Evolutionary conservation across 2,329 filamentous ascomycete genomes (phyloP).

Genomic region (Amphichorda felina): DNA sequence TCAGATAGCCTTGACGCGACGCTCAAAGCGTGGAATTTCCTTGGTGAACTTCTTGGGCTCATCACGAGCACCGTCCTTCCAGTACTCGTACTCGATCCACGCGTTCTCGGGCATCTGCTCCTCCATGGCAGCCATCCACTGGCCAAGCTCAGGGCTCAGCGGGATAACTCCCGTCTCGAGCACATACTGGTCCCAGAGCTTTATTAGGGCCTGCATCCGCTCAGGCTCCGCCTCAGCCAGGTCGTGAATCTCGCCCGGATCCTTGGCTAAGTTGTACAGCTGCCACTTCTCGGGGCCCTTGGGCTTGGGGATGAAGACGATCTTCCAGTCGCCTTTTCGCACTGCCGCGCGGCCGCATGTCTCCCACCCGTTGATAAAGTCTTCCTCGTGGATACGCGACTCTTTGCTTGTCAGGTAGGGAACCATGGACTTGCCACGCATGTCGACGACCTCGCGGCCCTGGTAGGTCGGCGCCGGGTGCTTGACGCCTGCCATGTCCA

Average conservation of each 20-base stretch:
- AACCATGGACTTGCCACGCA: conserved; percentile 36
- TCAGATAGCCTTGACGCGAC: conserved; percentile 2
- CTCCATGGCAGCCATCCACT: conserved; percentile 47
- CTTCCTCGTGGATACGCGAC: conserved; percentile 30
- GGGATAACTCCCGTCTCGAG: conserved; percentile 5
- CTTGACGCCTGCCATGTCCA: conserved; percentile 30
- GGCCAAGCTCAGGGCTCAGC: conserved; percentile 35
- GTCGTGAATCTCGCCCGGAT: conserved; percentile 39
- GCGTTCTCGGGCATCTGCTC: conserved; percentile 53
- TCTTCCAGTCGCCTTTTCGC: conserved; percentile 44
- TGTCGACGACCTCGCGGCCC: conserved; percentile 34
- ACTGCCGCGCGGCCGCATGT: conserved; percentile 38
- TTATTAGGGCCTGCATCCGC: conserved; percentile 32
- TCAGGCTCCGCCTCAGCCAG: conserved; percentile 26
- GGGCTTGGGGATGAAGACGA: conserved; percentile 42
- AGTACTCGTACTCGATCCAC: conserved; percentile 56
- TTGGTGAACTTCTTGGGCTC: conserved; percentile 27
- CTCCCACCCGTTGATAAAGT: conserved; percentile 43
- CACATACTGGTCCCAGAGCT: conserved; percentile 41
- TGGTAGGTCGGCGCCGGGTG: conserved; percentile 25
- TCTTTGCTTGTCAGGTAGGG: conserved; percentile 21
- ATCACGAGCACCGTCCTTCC: conserved; percentile 30
- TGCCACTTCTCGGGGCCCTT: conserved; percentile 38
- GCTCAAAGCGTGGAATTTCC: conserved; percentile 3
- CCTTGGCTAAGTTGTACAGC: conserved; percentile 38